These are phyloP conservation scores for Gaertneriomyces semiglobifer DNA, from an alignment of 192 early-diverging fungal species.

Conservation along the genomic window DNA sequence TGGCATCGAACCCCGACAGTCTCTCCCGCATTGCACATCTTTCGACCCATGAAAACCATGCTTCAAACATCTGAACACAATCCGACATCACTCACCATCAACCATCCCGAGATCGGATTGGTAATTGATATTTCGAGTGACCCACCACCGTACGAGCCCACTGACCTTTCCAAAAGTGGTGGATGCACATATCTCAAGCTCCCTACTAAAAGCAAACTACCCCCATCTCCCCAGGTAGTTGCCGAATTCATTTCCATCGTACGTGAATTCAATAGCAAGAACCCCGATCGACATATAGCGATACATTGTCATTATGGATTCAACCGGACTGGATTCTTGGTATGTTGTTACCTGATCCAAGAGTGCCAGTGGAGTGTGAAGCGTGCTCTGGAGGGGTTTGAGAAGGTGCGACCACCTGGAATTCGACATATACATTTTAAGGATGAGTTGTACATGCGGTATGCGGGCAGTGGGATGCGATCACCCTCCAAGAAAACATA, in stretches of 20 bases:
- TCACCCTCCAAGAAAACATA: constrained; percentile 3
- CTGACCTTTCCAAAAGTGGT: constrained; percentile 1
- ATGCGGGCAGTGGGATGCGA: constrained; percentile 18
- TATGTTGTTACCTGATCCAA: constrained; percentile 29
- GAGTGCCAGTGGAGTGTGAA: constrained; percentile 1
- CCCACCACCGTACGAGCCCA: constrained; percentile 17
- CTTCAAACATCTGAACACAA: constrained; percentile 14
- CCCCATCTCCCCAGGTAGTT: constrained; percentile 26
- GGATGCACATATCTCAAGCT: constrained; percentile 21
- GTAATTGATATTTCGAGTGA: constrained; percentile 29
- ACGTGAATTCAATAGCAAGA: constrained; percentile 17
- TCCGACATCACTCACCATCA: constrained; percentile 4
- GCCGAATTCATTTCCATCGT: constrained; percentile 8
- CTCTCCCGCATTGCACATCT: constrained; percentile 7
- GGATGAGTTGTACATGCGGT: constrained; percentile 34
- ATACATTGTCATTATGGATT: constrained; percentile 34
- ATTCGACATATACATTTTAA: constrained; percentile 33
- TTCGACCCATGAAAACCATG: constrained; percentile 33
- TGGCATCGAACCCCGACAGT: constrained; percentile 24
- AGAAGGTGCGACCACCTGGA: constrained; percentile 26
- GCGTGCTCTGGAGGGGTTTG: constrained; percentile 20
- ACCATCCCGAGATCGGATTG: constrained; percentile 30
- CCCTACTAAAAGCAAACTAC: constrained; percentile 27
- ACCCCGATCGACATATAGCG: constrained; percentile 25
- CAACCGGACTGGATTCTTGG: constrained; percentile 31